phyloP scores from a whole-genome alignment of 225 moss, liverwort and hornwort genomes.

The Thuidium tamariscinum region DNA sequence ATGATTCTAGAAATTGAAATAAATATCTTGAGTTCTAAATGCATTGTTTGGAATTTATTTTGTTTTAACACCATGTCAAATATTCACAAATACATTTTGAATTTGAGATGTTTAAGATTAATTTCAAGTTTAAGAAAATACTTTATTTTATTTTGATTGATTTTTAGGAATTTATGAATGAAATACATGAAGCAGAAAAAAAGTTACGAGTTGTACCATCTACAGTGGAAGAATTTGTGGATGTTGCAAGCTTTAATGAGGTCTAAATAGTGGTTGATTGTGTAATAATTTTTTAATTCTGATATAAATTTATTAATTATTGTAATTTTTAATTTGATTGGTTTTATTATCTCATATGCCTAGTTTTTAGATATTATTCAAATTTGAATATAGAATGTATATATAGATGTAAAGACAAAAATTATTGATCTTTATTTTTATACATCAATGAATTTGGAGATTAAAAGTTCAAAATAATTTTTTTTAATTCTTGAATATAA shows the following conservation, averaged over 20 bases:
- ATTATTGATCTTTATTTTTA: background rate
- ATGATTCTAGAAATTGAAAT: background rate
- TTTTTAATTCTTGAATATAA: background rate
- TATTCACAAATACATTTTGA: background rate
- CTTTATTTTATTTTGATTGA: no score
- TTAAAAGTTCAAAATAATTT: background rate
- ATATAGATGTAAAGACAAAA: no score
- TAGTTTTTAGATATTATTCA: background rate
- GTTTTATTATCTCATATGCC: accelerated
- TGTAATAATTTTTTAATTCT: no score
- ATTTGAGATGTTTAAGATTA: accelerated
- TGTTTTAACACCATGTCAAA: background rate
- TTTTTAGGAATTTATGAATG: slow-evolving; percentile 55
- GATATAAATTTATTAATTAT: accelerated
- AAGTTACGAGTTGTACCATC: slow-evolving; percentile 46
- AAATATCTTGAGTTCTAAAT: accelerated
- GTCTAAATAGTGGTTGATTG: background rate
- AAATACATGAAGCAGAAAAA: slow-evolving; percentile 66
- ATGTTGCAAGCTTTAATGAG: slow-evolving; percentile 74
- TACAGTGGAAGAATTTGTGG: slow-evolving; percentile 76
- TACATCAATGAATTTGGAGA: no score
- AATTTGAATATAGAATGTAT: background rate
- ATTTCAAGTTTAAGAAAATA: accelerated
- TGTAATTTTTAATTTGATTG: no score
- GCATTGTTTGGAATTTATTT: background rate